Percentiles rank a stretch among this genome's conserved stretches.
Conservation (phyloP, 2,329 filamentous ascomycete genomes). For the Hypomyces rosellus region DNA sequence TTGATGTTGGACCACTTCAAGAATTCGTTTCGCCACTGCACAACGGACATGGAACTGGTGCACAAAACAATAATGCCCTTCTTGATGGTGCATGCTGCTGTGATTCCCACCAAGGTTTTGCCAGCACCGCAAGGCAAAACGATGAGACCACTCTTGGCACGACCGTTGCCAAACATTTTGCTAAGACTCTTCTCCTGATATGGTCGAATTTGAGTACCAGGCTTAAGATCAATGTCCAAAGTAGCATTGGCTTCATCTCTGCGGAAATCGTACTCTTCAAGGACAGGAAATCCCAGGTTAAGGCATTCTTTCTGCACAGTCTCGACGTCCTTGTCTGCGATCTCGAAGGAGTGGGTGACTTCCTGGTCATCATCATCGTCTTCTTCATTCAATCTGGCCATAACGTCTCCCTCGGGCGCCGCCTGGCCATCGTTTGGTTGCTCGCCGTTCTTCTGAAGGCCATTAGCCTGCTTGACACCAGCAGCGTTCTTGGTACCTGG, state of each 20-base stretch:
- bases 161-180: conserved; percentile 99
- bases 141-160: conserved; percentile 95
- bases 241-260: conserved; percentile 86
- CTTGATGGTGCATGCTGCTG: conserved; percentile 94
- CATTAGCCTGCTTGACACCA: conserved; percentile 67
- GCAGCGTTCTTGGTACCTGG: conserved; percentile 91
- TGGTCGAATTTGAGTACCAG: conserved; percentile 80
- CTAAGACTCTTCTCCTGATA: conserved; percentile 97
- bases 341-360: conserved; percentile 89
- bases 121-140: conserved; percentile 94
- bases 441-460: conserved; percentile 27
- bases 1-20: conserved; percentile 96
- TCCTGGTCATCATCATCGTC: conserved; percentile 84
- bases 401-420: conserved; percentile 59
- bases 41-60: conserved; percentile 95
- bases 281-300: conserved; percentile 75
- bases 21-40: conserved; percentile 95
- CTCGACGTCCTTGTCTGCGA: conserved; percentile 75
- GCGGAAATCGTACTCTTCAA: conserved; percentile 96
- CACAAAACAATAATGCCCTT: conserved; percentile 94
- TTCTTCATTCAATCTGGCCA: conserved; percentile 70
- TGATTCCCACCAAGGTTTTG: conserved; percentile 97
- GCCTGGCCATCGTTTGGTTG: conserved; percentile 43
- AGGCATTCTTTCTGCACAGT: conserved; percentile 84
- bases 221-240: conserved; percentile 87